Evolutionary conservation across 352 stramenopile species (phyloP).

Genomic region (Phytophthora melonis): DNA sequence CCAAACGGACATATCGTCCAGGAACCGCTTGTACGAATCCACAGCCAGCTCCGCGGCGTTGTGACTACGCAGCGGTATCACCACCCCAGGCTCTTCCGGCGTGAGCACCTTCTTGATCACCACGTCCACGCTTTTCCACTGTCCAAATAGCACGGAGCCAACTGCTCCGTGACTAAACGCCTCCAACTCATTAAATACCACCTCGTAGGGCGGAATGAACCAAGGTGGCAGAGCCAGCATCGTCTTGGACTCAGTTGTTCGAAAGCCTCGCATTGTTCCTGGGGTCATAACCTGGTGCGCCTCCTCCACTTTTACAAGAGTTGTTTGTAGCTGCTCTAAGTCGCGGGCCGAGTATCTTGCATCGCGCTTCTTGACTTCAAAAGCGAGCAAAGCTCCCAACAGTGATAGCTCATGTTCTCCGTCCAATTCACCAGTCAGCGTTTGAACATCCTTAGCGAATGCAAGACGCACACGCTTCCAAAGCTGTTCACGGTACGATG

Average conservation of each 20-base stretch:
- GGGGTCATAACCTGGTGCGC: slow-evolving; percentile 14
- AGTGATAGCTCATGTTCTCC: slow-evolving; percentile 27
- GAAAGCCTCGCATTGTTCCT: slow-evolving; percentile 1
- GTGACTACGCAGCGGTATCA: slow-evolving; percentile 12
- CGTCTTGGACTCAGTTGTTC: slow-evolving; percentile 10
- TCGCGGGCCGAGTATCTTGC: slow-evolving; percentile 21
- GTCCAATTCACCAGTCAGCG: slow-evolving; percentile 21
- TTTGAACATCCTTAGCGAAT: slow-evolving; percentile 30
- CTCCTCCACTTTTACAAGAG: slow-evolving; percentile 29
- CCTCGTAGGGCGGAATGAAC: slow-evolving; percentile 47
- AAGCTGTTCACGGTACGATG: slow-evolving; percentile 28
- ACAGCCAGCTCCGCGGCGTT: slow-evolving; percentile 9
- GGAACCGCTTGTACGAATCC: slow-evolving; percentile 23
- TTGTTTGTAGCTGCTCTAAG: slow-evolving; percentile 27
- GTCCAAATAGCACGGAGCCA: slow-evolving; percentile 38
- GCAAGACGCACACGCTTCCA: slow-evolving; percentile 36
- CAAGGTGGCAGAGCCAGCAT: slow-evolving; percentile 23
- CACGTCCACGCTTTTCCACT: slow-evolving; percentile 38
- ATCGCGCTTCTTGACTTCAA: slow-evolving; percentile 37
- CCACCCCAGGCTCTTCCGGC: slow-evolving; percentile 7
- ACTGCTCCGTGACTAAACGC: slow-evolving; percentile 32
- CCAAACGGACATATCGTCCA: slow-evolving; percentile 36
- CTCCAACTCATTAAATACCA: slow-evolving; percentile 36
- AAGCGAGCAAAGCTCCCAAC: slow-evolving; percentile 24
- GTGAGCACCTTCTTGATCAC: slow-evolving; percentile 41